A percentile compares a stretch with the other conserved stretches of the same genome.
Conservation (phyloP, 2,329 filamentous ascomycete genomes). For the Diaporthe citriasiana region DNA sequence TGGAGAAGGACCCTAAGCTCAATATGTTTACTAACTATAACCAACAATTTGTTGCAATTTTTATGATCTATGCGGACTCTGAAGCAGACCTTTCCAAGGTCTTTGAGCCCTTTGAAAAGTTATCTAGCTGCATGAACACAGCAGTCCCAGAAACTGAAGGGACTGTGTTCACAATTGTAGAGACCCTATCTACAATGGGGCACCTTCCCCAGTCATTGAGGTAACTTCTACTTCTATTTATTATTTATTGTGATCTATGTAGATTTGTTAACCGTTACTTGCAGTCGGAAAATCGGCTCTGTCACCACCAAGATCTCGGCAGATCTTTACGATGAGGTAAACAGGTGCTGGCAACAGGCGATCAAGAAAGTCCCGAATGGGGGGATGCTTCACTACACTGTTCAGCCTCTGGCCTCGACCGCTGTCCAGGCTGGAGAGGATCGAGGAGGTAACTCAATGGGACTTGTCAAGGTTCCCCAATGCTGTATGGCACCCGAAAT, state of each 20-base stretch:
- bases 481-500: background rate
- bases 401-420: conserved; percentile 22
- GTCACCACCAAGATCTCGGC: background rate
- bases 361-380: conserved; percentile 16
- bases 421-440: conserved; percentile 10
- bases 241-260: background rate
- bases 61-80: conserved; percentile 43
- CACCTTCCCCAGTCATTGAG: background rate
- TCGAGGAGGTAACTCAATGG: conserved; percentile 11
- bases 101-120: conserved; percentile 43
- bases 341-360: background rate
- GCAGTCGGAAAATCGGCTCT: conserved; percentile 25
- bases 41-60: conserved; percentile 31
- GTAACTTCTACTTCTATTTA: background rate
- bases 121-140: conserved; percentile 20
- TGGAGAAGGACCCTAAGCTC: conserved; percentile 44
- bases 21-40: conserved; percentile 42
- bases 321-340: conserved; percentile 13
- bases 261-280: background rate
- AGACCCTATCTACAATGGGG: conserved; percentile 1
- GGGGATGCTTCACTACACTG: conserved; percentile 23
- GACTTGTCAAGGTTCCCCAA: conserved; percentile 25
- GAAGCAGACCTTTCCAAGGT: conserved; percentile 12
- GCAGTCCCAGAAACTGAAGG: background rate
- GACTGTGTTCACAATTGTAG: background rate